These are phyloP conservation scores for Patellaria atrata DNA, from an alignment of 495 filamentous ascomycete genomes.

Conservation along the genomic window DNA sequence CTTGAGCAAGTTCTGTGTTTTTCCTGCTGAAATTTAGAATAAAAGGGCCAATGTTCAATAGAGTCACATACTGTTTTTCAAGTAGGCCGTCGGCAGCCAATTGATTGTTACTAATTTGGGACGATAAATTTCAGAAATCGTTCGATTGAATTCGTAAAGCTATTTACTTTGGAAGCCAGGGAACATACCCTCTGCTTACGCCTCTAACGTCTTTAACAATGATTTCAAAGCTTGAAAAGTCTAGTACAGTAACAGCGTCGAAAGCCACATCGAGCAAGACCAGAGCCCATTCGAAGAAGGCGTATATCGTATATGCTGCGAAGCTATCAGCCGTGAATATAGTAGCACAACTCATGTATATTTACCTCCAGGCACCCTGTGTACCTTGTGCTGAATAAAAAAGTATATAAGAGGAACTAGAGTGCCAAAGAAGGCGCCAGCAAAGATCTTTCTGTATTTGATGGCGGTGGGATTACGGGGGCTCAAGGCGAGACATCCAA, in stretches of 20 bases:
- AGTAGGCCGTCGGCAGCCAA: slow-evolving; percentile 57
- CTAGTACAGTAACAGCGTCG: slow-evolving; percentile 89
- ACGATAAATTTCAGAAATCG: too few species aligned
- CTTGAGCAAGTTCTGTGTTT: slow-evolving; percentile 52
- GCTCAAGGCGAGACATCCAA: slow-evolving; percentile 79
- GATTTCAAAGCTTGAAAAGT: slow-evolving; percentile 84
- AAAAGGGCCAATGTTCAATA: too few species aligned
- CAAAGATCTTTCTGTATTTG: slow-evolving; percentile 79
- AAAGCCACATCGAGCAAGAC: slow-evolving; percentile 93
- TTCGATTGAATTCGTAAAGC: too few species aligned
- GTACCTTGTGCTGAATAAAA: slow-evolving; percentile 98
- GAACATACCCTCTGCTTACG: slow-evolving; percentile 96
- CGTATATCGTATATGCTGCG: slow-evolving; percentile 91
- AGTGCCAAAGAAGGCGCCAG: slow-evolving; percentile 75
- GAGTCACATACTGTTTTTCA: slow-evolving; percentile 66
- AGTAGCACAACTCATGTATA: slow-evolving; percentile 1
- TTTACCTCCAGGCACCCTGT: slow-evolving; percentile 86
- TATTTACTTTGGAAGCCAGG: slow-evolving; percentile 84
- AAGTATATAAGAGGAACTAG: slow-evolving; percentile 86
- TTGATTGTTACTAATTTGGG: slow-evolving; percentile 41
- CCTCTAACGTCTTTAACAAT: slow-evolving; percentile 81
- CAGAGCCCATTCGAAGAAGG: slow-evolving; percentile 95
- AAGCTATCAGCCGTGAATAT: slow-evolving; percentile 6
- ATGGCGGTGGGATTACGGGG: slow-evolving; percentile 72
- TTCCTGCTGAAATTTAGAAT: slow-evolving; percentile 44